Base-by-base conservation (phyloP, 257 asterid species). In the Solanum chilense region DNA sequence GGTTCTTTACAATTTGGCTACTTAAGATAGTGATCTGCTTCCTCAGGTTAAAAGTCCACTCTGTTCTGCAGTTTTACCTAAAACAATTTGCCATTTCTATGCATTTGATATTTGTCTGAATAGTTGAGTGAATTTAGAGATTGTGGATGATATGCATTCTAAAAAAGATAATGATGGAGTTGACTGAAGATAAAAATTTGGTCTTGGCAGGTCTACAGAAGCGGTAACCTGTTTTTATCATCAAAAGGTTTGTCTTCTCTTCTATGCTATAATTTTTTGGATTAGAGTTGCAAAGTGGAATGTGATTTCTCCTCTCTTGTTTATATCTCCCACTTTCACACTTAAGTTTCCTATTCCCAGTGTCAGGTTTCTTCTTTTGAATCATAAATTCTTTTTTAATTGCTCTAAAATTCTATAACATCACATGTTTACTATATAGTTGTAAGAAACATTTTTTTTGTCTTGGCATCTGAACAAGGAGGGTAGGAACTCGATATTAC, bases 161-260 rank as follows among this genome's bases (percentile, higher is more conserved):
- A 29, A 80, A 18, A 27, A 16, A 16, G 68, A 80, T 16, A 47
- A 18, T 27, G 68, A 81, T 18, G 45, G 69, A 81, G 69, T 49
- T 81, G 69, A 20, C 69, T 47, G 69, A 81, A 29, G 85, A 49
- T 81, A 47, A 29, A 49, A 29, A 81, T 10, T 49, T 81, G 68
- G 42, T 70, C 21, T 88, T 83, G 92, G 93, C 99, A 97, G 99
- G 98, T 97, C 74, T 96, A 94, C 91, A 97, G 92, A 91, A 94
- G 94, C 74, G 99, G 99, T 83, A 98, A 98, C 73, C 94, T 97
- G 64, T 97, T 93, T 92, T 89, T 97, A 90, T 96, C 99, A 86
- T 97, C 99, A 74, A 97, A 92, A 96, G 99, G 99, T 97, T 69
- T 84, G 91, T 82, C 81, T 85, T 83, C 81, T 89, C 84, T 29